These are phyloP conservation scores for Phytophthora nicotianae DNA, from an alignment of 352 stramenopile species.

Conservation along the genomic window DNA sequence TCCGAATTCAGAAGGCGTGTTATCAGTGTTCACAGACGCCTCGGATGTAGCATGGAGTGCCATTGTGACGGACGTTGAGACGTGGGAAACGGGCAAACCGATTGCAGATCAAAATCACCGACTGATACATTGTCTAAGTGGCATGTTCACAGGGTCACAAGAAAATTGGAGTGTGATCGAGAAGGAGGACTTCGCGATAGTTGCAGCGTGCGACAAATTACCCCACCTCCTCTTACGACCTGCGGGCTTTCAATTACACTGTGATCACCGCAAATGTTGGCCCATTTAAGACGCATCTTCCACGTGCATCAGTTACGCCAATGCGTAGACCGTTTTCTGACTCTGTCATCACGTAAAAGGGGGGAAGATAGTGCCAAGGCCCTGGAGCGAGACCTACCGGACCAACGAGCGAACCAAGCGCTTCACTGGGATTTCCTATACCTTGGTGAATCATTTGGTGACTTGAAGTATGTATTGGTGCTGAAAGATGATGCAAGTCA, in stretches of 20 bases:
- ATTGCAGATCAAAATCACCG: background rate
- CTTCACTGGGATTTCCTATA: background rate
- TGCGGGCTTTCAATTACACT: slow-evolving; percentile 1
- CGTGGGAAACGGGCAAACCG: background rate
- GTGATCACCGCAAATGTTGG: slow-evolving; percentile 4
- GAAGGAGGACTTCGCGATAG: slow-evolving; percentile 21
- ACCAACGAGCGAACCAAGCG: background rate
- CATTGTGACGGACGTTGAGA: slow-evolving; percentile 8
- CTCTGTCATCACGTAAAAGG: slow-evolving; percentile 18
- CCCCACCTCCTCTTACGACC: slow-evolving; percentile 4
- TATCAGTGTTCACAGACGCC: slow-evolving; percentile 9
- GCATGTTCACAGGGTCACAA: slow-evolving; percentile 1
- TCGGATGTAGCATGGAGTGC: background rate
- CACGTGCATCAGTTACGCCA: background rate
- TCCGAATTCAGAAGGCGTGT: background rate
- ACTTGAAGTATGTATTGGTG: background rate
- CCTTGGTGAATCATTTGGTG: background rate
- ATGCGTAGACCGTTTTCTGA: slow-evolving; percentile 2
- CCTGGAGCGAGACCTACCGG: background rate
- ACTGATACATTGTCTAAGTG: background rate
- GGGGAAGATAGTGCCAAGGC: slow-evolving; percentile 10
- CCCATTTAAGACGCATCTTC: background rate
- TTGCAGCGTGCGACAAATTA: slow-evolving; percentile 15
- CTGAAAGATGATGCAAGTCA: background rate
- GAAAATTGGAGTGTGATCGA: slow-evolving; percentile 14